These are phyloP conservation scores for Aspergillus spinulosporus DNA, from an alignment of 2,329 filamentous ascomycete species.

Conservation along the genomic window DNA sequence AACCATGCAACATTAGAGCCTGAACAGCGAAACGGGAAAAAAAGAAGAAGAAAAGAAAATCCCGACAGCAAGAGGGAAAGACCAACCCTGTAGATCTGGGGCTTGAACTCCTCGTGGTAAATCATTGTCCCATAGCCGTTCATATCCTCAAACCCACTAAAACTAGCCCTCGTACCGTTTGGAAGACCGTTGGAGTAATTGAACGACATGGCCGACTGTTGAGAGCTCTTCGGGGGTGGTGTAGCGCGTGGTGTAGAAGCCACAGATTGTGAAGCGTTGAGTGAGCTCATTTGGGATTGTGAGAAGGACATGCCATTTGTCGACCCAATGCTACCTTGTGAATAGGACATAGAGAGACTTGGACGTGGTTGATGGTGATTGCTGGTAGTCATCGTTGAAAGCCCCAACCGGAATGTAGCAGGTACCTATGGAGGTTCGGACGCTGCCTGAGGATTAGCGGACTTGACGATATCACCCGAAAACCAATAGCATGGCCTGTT, in stretches of 20 bases:
- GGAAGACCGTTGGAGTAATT: constrained; percentile 41
- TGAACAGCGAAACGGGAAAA: constrained; percentile 12
- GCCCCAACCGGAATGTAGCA: constrained; percentile 13
- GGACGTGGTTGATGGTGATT: constrained; percentile 31
- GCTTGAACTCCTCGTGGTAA: constrained; percentile 43
- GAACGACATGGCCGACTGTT: constrained; percentile 45
- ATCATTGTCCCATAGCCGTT: constrained; percentile 43
- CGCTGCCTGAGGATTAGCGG: constrained; percentile 12
- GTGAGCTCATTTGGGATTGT: constrained; percentile 43
- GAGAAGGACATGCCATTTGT: constrained; percentile 41
- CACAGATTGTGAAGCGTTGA: constrained; percentile 48
- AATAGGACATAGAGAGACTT: constrained; percentile 39
- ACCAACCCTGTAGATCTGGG: constrained; percentile 51
- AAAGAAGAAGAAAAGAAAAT: no score
- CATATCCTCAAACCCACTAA: constrained; percentile 42
- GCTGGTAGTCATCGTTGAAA: constrained; percentile 33
- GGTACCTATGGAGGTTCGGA: constrained; percentile 8
- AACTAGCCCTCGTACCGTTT: constrained; percentile 35
- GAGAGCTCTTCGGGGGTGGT: constrained; percentile 43
- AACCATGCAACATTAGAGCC: constrained; percentile 5
- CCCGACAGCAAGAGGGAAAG: constrained; percentile 3
- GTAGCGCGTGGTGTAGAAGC: constrained; percentile 49
- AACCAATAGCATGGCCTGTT: constrained; percentile 17
- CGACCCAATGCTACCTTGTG: constrained; percentile 41
- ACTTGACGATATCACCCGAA: neutral